Percentiles rank a stretch among this genome's conserved stretches.
These are phyloP conservation scores for Pseudocohnilembus persalinus DNA, from an alignment of 169 alveolate species.

Conservation along the genomic window DNA sequence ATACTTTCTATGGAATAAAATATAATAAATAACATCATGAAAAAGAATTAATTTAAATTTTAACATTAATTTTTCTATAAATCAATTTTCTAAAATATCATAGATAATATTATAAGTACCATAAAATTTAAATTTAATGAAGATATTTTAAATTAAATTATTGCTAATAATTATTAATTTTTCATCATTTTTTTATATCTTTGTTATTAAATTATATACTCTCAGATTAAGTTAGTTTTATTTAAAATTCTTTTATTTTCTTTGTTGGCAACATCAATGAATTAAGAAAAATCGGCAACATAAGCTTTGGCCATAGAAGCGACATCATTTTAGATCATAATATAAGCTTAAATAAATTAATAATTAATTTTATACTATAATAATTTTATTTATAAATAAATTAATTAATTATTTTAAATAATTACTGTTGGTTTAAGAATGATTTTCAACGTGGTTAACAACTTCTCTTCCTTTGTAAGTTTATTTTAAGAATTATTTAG, in stretches of 20 bases:
- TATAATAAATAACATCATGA: too few species aligned
- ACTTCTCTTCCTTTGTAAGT: conserved; percentile 43
- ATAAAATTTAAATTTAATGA: too few species aligned
- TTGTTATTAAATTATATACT: neutral
- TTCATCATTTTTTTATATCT: neutral
- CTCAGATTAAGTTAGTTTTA: conserved; percentile 38
- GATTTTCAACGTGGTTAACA: conserved; percentile 38
- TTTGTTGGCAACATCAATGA: conserved; percentile 39
- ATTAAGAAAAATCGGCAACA: conserved; percentile 42
- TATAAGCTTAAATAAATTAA: conserved; percentile 20
- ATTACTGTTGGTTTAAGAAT: conserved; percentile 40
- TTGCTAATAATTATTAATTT: too few species aligned
- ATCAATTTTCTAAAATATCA: too few species aligned
- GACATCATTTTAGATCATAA: conserved; percentile 41
- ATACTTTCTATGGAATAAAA: too few species aligned
- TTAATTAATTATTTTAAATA: neutral
- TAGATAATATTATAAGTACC: too few species aligned
- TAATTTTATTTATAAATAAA: too few species aligned
- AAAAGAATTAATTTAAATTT: too few species aligned
- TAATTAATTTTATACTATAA: too few species aligned
- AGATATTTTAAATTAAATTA: too few species aligned
- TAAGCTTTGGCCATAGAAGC: conserved; percentile 53
- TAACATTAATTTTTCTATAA: too few species aligned
- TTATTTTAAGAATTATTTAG: conserved; percentile 34
- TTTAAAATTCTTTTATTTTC: conserved; percentile 38